These are phyloP conservation scores for Saccharomycopsis microspora DNA, from an alignment of 805 yeast species.

Conservation along the genomic window DNA sequence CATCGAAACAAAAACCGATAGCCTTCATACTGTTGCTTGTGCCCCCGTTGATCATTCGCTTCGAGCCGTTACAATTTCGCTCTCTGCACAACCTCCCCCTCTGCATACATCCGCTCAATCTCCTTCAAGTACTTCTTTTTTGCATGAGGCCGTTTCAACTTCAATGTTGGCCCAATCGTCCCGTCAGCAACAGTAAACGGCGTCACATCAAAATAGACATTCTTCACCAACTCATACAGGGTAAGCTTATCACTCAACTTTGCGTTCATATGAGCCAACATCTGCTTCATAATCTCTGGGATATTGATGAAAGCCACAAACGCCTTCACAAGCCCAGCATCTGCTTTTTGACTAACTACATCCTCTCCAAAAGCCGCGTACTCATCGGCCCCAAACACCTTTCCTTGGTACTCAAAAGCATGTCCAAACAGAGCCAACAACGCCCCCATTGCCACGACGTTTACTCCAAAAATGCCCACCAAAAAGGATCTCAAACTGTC, in stretches of 20 bases:
- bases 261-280: slow-evolving; percentile 26
- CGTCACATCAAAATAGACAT: slow-evolving; percentile 33
- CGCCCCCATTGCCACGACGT: slow-evolving; percentile 12
- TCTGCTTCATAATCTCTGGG: not conserved
- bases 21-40: too few species aligned
- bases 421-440: too few species aligned
- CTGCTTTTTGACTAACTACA: too few species aligned
- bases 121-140: slow-evolving; percentile 29
- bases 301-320: too few species aligned
- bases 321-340: too few species aligned
- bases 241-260: slow-evolving; percentile 24
- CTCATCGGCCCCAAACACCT: too few species aligned
- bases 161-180: slow-evolving; percentile 48
- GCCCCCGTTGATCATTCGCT: too few species aligned
- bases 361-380: too few species aligned
- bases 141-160: slow-evolving; percentile 43
- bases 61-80: too few species aligned
- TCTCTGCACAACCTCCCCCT: slow-evolving; percentile 12
- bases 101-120: slow-evolving; percentile 32
- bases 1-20: too few species aligned
- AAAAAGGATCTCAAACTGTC: not conserved
- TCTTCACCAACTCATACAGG: slow-evolving; percentile 43
- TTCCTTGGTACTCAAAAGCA: too few species aligned
- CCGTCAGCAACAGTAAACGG: slow-evolving; percentile 43
- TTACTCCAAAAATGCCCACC: slow-evolving; percentile 18